Evolutionary conservation across 148 eudicot genomes (phyloP).

Genomic region (Mesembryanthemum crystallinum): DNA sequence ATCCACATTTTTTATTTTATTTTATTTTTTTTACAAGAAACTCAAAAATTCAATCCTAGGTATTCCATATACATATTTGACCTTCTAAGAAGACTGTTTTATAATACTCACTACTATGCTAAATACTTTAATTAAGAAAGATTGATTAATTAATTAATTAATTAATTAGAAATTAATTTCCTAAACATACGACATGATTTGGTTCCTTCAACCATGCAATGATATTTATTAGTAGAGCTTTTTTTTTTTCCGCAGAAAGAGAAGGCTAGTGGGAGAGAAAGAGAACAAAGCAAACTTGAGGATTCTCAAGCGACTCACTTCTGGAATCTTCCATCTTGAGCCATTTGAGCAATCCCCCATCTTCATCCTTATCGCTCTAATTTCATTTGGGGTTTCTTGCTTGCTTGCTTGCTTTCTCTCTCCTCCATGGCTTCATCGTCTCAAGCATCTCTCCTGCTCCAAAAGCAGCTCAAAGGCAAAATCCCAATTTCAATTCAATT

Average conservation of each 20-base stretch:
- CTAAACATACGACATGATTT: constrained; percentile 5
- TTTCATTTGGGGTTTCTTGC: constrained; percentile 16
- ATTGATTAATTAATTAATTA: too few relatives aligned
- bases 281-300: constrained; percentile 7
- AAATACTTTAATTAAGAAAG: too few relatives aligned
- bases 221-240: background rate
- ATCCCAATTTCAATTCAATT: constrained; percentile 9
- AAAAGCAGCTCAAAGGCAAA: constrained; percentile 71
- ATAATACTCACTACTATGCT: too few relatives aligned
- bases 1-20: too few relatives aligned
- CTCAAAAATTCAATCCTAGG: too few relatives aligned
- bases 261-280: constrained; percentile 10
- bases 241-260: background rate
- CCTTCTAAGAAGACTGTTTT: background rate
- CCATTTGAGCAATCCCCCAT: constrained; percentile 4
- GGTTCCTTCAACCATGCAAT: constrained; percentile 18
- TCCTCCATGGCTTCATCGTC: constrained; percentile 50
- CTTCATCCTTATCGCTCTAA: constrained; percentile 18
- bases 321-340: constrained; percentile 30
- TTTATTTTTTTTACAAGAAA: too few relatives aligned
- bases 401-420: constrained; percentile 22
- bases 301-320: constrained; percentile 30
- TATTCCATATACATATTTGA: background rate
- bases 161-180: background rate
- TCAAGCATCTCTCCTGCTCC: constrained; percentile 74